Percentiles rank a stretch among this genome's conserved stretches.
phyloP scores from a whole-genome alignment of 1,139 yeast genomes.

The Pichia sp. region DNA sequence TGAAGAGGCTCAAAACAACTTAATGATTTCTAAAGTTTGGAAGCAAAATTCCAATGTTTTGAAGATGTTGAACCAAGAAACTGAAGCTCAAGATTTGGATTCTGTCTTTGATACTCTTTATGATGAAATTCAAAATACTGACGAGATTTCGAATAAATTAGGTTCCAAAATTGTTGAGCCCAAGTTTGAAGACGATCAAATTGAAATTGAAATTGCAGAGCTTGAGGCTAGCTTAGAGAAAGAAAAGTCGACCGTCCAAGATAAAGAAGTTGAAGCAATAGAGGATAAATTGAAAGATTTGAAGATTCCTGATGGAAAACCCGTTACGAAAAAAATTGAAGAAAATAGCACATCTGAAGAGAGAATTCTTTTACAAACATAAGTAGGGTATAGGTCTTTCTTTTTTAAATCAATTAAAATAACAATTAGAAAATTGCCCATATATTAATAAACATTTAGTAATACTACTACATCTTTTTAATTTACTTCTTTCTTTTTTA shows the following conservation, averaged over 20 bases:
- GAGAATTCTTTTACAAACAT: background rate
- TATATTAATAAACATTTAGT: too few species aligned
- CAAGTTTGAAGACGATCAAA: slow-evolving; percentile 17
- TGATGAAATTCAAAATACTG: slow-evolving; percentile 23
- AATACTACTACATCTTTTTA: too few species aligned
- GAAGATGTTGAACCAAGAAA: slow-evolving; percentile 31
- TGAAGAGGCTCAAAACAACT: slow-evolving; percentile 39
- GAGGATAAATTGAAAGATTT: slow-evolving; percentile 11
- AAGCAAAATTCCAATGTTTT: slow-evolving; percentile 33
- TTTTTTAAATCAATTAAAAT: too few species aligned
- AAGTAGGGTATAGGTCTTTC: background rate
- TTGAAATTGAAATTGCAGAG: slow-evolving; percentile 9
- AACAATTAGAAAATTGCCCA: too few species aligned
- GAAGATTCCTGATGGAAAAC: slow-evolving; percentile 10
- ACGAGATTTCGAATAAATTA: slow-evolving; percentile 32
- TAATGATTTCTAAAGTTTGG: slow-evolving; percentile 31
- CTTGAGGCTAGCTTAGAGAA: slow-evolving; percentile 13
- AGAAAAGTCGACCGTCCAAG: background rate
- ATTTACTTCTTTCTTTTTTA: too few species aligned
- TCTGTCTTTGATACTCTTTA: slow-evolving; percentile 34
- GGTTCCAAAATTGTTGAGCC: slow-evolving; percentile 6
- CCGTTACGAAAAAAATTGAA: background rate
- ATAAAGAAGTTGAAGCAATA: slow-evolving; percentile 5
- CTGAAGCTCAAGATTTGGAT: slow-evolving; percentile 20
- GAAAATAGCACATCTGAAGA: background rate